These are phyloP conservation scores for Cystobasidiaceae sp. DNA, from an alignment of 1,284 basidiomycete genomes.

Conservation along the genomic window DNA sequence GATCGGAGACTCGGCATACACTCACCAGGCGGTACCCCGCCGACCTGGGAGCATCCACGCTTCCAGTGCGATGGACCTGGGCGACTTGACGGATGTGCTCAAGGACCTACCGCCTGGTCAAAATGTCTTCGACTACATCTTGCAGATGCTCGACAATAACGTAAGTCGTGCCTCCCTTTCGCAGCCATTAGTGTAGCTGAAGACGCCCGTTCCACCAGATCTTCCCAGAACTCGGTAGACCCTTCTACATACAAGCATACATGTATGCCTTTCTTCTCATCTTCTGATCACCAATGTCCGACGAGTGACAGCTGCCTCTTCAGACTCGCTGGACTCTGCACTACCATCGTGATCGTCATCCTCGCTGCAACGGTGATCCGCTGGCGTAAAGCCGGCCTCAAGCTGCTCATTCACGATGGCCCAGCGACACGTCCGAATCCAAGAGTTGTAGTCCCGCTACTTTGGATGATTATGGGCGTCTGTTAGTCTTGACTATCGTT, in stretches of 20 bases:
- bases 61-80: no score
- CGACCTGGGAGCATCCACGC: no score
- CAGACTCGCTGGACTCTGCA: background rate
- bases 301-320: no score
- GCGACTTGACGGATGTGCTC: slow-evolving; percentile 4
- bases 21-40: no score
- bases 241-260: no score
- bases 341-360: background rate
- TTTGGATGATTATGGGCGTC: background rate
- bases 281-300: no score
- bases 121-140: slow-evolving; percentile 6
- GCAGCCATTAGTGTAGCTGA: no score
- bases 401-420: background rate
- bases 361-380: background rate
- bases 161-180: background rate
- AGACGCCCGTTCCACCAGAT: no score
- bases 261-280: no score
- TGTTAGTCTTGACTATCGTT: background rate
- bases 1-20: no score
- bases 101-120: background rate
- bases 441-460: background rate
- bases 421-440: background rate
- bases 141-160: background rate
- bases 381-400: background rate
- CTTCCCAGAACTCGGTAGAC: no score